A percentile compares a stretch with the other conserved stretches of the same genome.
Evolutionary conservation across 495 filamentous ascomycete species (phyloP).

Genomic region (Evernia prunastri): DNA sequence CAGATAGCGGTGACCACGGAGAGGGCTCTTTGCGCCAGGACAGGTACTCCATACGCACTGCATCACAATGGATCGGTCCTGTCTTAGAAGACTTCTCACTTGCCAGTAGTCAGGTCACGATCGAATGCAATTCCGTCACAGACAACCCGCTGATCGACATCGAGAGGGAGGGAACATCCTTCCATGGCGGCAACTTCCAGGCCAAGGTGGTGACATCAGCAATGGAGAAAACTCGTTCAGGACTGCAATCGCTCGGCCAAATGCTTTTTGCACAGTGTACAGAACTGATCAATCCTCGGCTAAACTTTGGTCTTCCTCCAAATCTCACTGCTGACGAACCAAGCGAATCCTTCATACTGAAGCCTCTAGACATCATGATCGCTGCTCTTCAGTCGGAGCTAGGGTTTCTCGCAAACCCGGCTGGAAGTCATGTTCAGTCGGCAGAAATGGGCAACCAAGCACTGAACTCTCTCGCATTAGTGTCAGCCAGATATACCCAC

Average conservation of each 20-base stretch:
- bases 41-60: constrained; percentile 53
- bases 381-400: constrained; percentile 56
- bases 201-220: constrained; percentile 51
- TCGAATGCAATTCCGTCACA: constrained; percentile 55
- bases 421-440: constrained; percentile 49
- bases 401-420: constrained; percentile 46
- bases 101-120: constrained; percentile 44
- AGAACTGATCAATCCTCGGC: constrained; percentile 51
- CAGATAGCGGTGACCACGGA: constrained; percentile 25
- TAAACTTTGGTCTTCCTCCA: constrained; percentile 52
- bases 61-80: constrained; percentile 59
- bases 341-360: constrained; percentile 48
- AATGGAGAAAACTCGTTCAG: constrained; percentile 52
- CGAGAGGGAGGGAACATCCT: constrained; percentile 27
- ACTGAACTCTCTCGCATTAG: constrained; percentile 54
- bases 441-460: constrained; percentile 57
- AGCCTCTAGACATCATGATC: constrained; percentile 57
- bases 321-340: constrained; percentile 55
- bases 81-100: constrained; percentile 53
- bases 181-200: constrained; percentile 60
- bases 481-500: constrained; percentile 49
- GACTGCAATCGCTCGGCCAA: constrained; percentile 50
- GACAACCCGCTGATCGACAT: constrained; percentile 58
- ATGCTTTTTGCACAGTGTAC: constrained; percentile 52
- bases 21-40: constrained; percentile 46